Percentiles rank a stretch among this genome's conserved stretches.
These are phyloP conservation scores for Capniomyces stellatus DNA, from an alignment of 371 early-diverging fungal genomes.

Conservation along the genomic window DNA sequence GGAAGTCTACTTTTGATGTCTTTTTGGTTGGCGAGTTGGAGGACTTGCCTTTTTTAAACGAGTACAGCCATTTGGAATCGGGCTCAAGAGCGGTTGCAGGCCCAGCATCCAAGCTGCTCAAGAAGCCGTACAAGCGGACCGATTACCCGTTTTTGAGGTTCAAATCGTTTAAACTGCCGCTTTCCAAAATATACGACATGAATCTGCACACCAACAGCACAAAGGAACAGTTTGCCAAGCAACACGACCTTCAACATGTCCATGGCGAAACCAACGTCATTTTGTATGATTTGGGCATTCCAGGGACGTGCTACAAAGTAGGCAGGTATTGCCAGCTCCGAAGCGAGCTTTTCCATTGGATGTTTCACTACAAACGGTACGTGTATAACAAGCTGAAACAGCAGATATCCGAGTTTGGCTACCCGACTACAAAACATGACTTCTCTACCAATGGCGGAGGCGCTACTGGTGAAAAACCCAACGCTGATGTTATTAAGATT, in stretches of 20 bases:
- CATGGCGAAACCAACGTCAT: not conserved
- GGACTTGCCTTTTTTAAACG: not conserved
- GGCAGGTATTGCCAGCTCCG: slow-evolving; percentile 1
- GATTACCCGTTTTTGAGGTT: not conserved
- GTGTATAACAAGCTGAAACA: not conserved
- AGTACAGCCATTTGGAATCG: no score
- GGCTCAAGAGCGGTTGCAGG: not conserved
- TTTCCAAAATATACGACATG: not conserved
- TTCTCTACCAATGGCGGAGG: not conserved
- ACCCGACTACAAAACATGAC: no score
- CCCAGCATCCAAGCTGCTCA: not conserved
- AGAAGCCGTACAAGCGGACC: not conserved
- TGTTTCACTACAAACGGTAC: slow-evolving; percentile 1
- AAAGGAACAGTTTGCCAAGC: not conserved
- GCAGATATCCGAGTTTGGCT: not conserved
- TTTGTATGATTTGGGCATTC: not conserved
- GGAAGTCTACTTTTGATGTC: not conserved
- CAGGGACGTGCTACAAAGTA: not conserved
- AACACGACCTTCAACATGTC: not conserved
- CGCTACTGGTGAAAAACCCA: not conserved
- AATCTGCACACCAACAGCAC: not conserved
- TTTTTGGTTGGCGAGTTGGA: not conserved
- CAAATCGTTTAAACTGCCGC: not conserved
- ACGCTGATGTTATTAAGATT: not conserved
- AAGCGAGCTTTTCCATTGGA: slow-evolving; percentile 2